Conservation (phyloP, 768 basidiomycete species). For the Auricularia cornea region DNA sequence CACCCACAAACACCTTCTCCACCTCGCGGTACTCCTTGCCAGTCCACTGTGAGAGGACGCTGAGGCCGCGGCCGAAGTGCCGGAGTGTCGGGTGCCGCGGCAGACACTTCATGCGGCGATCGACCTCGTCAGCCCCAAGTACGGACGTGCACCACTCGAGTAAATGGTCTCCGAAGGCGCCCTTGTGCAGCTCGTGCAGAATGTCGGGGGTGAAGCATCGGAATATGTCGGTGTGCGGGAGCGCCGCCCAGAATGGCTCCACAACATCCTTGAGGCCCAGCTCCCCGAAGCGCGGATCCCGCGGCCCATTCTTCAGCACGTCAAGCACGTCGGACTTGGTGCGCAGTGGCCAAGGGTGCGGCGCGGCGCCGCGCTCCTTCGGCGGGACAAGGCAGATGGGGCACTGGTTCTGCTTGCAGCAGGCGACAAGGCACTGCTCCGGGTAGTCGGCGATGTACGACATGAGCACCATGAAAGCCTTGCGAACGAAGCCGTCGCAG, state of each 20-base stretch:
- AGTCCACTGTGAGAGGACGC: slow-evolving; percentile 5
- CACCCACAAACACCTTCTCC: slow-evolving; percentile 16
- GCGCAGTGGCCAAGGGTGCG: not conserved
- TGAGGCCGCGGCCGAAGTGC: slow-evolving; percentile 23
- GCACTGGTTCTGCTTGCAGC: slow-evolving; percentile 11
- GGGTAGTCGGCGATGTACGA: slow-evolving; percentile 20
- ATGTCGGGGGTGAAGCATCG: slow-evolving; percentile 29
- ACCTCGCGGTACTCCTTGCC: slow-evolving; percentile 4
- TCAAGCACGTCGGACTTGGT: not conserved
- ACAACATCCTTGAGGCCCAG: not conserved
- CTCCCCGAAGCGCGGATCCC: not conserved
- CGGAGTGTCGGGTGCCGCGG: slow-evolving; percentile 8
- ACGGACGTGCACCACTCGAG: slow-evolving; percentile 26
- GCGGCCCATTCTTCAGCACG: not conserved
- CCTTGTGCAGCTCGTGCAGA: slow-evolving; percentile 42
- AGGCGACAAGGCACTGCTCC: slow-evolving; percentile 16
- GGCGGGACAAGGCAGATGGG: slow-evolving; percentile 7
- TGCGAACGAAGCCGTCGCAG: slow-evolving; percentile 8
- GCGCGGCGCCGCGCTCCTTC: slow-evolving; percentile 7
- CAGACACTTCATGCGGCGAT: slow-evolving; percentile 12
- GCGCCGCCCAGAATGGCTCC: slow-evolving; percentile 33
- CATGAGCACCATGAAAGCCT: slow-evolving; percentile 9
- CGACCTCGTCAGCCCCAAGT: slow-evolving; percentile 9
- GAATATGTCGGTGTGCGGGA: slow-evolving; percentile 35
- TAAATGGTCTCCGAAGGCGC: slow-evolving; percentile 38